These are phyloP conservation scores for Leccinum proximum DNA, from an alignment of 1,284 basidiomycete species.

Conservation along the genomic window DNA sequence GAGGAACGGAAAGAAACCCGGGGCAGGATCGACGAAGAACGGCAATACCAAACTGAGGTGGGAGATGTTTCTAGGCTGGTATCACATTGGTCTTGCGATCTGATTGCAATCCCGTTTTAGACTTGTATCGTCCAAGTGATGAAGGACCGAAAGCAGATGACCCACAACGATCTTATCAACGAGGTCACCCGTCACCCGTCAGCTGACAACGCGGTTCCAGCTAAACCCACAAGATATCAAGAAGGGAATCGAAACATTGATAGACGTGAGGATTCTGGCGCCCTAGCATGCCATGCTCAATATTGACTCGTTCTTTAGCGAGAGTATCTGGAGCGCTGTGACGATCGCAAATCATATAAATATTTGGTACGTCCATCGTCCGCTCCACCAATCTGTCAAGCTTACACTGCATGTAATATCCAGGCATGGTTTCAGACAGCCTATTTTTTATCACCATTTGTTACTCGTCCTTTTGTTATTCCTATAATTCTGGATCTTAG, in stretches of 20 bases:
- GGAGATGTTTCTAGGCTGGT: slow-evolving; percentile 5
- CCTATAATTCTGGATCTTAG: not conserved
- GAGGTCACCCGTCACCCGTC: slow-evolving; percentile 80
- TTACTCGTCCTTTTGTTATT: not conserved
- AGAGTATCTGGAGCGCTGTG: slow-evolving; percentile 78
- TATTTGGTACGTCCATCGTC: slow-evolving; percentile 49
- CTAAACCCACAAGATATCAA: slow-evolving; percentile 89
- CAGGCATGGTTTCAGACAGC: slow-evolving; percentile 24
- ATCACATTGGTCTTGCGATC: slow-evolving; percentile 2
- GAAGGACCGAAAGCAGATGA: slow-evolving; percentile 93
- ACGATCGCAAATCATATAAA: slow-evolving; percentile 80
- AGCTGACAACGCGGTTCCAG: slow-evolving; percentile 76
- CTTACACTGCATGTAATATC: slow-evolving; percentile 2
- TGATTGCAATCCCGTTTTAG: slow-evolving; percentile 37
- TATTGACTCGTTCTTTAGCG: slow-evolving; percentile 41
- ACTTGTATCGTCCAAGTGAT: slow-evolving; percentile 98
- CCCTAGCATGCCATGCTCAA: not conserved
- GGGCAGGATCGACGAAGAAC: slow-evolving; percentile 90
- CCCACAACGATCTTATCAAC: slow-evolving; percentile 87
- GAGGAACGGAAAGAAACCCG: slow-evolving; percentile 93
- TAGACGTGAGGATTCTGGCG: slow-evolving; percentile 65
- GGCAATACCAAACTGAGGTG: slow-evolving; percentile 90
- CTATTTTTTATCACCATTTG: not conserved
- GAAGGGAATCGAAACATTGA: slow-evolving; percentile 91
- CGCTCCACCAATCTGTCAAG: not conserved